Evolutionary conservation across 192 early-diverging fungal genomes (phyloP).

Genomic region (Coemansia javaensis): DNA sequence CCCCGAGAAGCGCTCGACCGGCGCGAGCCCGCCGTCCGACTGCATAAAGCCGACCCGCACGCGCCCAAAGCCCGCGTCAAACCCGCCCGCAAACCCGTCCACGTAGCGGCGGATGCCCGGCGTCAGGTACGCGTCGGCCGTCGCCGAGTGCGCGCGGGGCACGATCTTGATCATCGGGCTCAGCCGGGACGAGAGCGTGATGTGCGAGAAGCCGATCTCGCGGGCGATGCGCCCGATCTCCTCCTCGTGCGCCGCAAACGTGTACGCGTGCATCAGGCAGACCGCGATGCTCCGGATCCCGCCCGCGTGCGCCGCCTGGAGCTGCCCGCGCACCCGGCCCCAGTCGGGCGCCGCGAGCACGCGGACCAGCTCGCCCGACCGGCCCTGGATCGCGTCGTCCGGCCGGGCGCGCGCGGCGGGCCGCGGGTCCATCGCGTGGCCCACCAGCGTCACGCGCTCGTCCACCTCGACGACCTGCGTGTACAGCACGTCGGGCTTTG

Average conservation of each 20-base stretch:
- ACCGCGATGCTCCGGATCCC: conserved; percentile 86
- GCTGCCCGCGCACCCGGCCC: conserved; percentile 51
- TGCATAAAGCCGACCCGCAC: conserved; percentile 96
- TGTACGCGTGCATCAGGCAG: conserved; percentile 92
- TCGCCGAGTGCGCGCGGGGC: conserved; percentile 83
- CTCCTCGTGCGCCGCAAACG: conserved; percentile 84
- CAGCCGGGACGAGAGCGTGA: conserved; percentile 74
- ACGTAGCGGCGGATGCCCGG: conserved; percentile 86
- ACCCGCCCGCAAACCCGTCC: conserved; percentile 78
- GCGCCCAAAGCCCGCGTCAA: conserved; percentile 58
- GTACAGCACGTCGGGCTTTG: conserved; percentile 83
- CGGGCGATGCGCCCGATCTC: conserved; percentile 60
- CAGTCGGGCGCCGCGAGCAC: conserved; percentile 64
- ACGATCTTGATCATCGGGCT: conserved; percentile 96
- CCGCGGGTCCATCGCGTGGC: conserved; percentile 56
- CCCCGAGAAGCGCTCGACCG: conserved; percentile 80
- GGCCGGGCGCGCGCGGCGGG: background rate
- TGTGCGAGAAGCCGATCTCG: conserved; percentile 76
- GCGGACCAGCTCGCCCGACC: conserved; percentile 82
- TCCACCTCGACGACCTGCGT: conserved; percentile 74
- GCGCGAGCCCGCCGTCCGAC: conserved; percentile 89
- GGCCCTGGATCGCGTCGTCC: conserved; percentile 55
- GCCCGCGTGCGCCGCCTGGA: conserved; percentile 57
- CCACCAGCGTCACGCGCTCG: conserved; percentile 83
- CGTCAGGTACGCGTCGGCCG: conserved; percentile 91